Evolutionary conservation across 2,329 filamentous ascomycete genomes (phyloP).

Genomic region (Claviceps capensis): DNA sequence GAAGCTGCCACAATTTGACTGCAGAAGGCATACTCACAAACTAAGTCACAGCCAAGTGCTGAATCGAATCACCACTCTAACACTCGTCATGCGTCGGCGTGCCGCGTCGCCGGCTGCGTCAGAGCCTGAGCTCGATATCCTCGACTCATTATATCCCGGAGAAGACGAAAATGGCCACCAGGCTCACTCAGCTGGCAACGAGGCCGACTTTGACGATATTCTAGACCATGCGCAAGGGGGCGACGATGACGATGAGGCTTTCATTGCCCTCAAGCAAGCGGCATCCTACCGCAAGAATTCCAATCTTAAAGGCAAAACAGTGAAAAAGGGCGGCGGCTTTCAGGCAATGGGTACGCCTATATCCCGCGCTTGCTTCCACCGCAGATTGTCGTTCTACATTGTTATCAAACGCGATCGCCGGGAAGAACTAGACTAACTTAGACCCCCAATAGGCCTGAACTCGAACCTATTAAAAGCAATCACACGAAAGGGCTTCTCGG

Average conservation of each 20-base stretch:
- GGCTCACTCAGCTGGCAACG: constrained; percentile 23
- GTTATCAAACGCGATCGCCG: not conserved
- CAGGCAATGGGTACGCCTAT: constrained; percentile 65
- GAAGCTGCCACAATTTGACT: no score
- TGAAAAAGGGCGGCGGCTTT: constrained; percentile 93
- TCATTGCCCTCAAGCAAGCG: constrained; percentile 78
- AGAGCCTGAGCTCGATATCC: constrained; percentile 85
- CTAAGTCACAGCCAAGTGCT: no score
- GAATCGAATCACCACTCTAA: not conserved
- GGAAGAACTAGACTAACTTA: not conserved
- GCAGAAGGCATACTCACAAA: no score
- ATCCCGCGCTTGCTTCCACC: no score
- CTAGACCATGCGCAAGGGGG: constrained; percentile 34
- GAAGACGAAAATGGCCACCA: constrained; percentile 35
- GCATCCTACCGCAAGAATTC: constrained; percentile 76
- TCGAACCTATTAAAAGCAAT: constrained; percentile 79
- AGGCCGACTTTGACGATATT: constrained; percentile 47
- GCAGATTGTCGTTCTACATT: not conserved
- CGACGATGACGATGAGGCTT: constrained; percentile 66
- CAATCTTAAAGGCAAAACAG: constrained; percentile 69
- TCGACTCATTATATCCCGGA: constrained; percentile 58
- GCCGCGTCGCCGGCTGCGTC: constrained; percentile 70
- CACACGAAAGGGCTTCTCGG: constrained; percentile 82
- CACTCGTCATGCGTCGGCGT: constrained; percentile 49
- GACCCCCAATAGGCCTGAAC: constrained; percentile 47